Evolutionary conservation across 441 rosid species (phyloP).

Genomic region (Adansonia rubrostipa): DNA sequence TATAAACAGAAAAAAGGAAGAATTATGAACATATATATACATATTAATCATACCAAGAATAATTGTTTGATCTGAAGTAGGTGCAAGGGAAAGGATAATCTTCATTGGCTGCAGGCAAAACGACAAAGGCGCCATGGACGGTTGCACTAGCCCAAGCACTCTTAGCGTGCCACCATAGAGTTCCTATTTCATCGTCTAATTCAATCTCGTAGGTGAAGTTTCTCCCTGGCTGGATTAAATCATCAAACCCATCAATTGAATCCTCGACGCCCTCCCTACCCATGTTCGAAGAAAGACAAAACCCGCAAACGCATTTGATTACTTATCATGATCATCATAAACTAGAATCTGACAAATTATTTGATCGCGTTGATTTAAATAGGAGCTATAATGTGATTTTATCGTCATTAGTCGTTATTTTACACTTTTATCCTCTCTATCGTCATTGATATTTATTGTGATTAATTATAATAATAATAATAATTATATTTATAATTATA

Average conservation of each 20-base stretch:
- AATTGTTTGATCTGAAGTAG: background rate
- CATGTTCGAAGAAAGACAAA: background rate
- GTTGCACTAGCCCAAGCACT: constrained; percentile 63
- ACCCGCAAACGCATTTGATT: background rate
- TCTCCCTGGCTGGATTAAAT: constrained; percentile 44
- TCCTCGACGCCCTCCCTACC: constrained; percentile 6
- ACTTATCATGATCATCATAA: background rate
- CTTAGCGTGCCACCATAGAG: constrained; percentile 77
- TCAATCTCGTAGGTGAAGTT: constrained; percentile 49
- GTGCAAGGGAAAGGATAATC: background rate
- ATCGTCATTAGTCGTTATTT: no score
- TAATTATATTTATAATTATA: no score
- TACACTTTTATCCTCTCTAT: no score
- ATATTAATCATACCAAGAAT: background rate
- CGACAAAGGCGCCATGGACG: constrained; percentile 47
- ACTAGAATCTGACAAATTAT: background rate
- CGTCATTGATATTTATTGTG: no score
- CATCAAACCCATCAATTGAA: background rate
- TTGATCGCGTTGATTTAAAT: no score
- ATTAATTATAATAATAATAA: no score
- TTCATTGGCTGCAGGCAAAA: background rate
- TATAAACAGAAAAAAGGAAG: background rate
- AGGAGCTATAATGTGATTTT: no score
- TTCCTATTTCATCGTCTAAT: constrained; percentile 57
- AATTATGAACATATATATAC: background rate